Percentiles rank a stretch among this genome's conserved stretches.
Evolutionary conservation across 108 stramenopile genomes (phyloP).

Genomic region (Skeletonema tropicum): DNA sequence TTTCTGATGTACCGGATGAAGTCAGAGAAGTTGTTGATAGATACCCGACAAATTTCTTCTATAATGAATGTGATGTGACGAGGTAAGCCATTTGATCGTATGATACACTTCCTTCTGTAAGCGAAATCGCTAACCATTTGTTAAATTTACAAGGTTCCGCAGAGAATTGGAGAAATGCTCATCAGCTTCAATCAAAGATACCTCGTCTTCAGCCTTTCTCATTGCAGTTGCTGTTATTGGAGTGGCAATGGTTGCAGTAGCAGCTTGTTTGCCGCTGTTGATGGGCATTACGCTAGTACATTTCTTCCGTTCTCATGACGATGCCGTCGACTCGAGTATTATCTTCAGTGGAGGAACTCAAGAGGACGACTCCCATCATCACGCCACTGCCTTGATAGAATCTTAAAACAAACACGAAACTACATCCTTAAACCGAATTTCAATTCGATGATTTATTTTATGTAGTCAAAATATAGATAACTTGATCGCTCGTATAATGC

Average conservation of each 20-base stretch:
- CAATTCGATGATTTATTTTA: slow-evolving; percentile 2
- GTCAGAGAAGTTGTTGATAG: background rate
- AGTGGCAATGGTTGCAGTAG: background rate
- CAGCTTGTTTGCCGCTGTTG: background rate
- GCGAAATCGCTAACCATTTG: background rate
- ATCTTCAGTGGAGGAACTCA: background rate
- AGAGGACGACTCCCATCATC: no score
- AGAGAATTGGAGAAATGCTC: background rate
- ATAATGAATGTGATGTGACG: background rate
- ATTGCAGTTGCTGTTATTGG: background rate
- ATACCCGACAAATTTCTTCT: background rate
- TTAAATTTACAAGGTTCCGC: background rate
- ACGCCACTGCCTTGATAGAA: background rate
- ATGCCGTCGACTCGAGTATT: background rate
- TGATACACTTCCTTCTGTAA: background rate
- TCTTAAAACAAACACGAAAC: background rate
- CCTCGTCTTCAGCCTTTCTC: background rate
- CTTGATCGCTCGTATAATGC: background rate
- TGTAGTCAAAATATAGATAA: slow-evolving; percentile 7
- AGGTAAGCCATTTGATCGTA: background rate
- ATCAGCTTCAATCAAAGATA: background rate
- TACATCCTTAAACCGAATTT: background rate
- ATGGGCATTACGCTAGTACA: background rate
- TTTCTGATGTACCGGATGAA: background rate
- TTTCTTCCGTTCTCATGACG: background rate